Base-by-base conservation (phyloP, 2,329 filamentous ascomycete genomes). In the Dactylellina sp. region DNA sequence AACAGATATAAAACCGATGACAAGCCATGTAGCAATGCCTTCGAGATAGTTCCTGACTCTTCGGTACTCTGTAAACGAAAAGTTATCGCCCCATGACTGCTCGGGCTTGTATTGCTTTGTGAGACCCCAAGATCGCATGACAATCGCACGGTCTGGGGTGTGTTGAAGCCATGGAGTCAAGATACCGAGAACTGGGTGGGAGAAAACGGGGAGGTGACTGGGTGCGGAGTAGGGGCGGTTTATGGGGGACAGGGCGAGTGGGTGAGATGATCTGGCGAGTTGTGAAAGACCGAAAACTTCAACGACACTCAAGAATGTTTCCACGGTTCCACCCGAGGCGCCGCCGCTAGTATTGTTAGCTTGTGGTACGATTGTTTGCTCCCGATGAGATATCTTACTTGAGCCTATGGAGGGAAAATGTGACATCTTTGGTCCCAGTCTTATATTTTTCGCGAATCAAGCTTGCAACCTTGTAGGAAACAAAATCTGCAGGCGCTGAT, bases 311-410 rank as follows among this genome's bases (percentile, higher is more conserved):
- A 97, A 80, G 2, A 88, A 82, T 0, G 92, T 93, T 35, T 86
- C 84, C 2, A 93, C 81, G 1, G 91, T 89, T 50, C 89, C 89
- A n/a, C 88, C 88, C 0, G 88, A 90, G 1, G 87, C 85, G 0
- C 81, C 77, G 24, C 82, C 80, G 47, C 84, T 86, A 32, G 12
- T 12, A 20, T 40, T 44, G 9, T 61, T 66, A 55, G 46, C 16
- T 40, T 44, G 18, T 37, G 47, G 53, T 64, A 32, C 16, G 22
- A 22, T 42, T 14, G 28, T 52, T 12, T 35, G 6, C 14, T 0
- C 35, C 16, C 46, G 35, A 14, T 62, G 24, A 20, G 62, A 44
- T 50, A 47, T 71, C 80, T 71, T 79, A 84, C 83, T 77, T 80
- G 35, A 84, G 47, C n/a, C 82, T 81, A 60, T 83, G 80, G 12